phyloP scores from a whole-genome alignment of 2,329 filamentous ascomycete genomes.

The Dothideomycetes sp. region DNA sequence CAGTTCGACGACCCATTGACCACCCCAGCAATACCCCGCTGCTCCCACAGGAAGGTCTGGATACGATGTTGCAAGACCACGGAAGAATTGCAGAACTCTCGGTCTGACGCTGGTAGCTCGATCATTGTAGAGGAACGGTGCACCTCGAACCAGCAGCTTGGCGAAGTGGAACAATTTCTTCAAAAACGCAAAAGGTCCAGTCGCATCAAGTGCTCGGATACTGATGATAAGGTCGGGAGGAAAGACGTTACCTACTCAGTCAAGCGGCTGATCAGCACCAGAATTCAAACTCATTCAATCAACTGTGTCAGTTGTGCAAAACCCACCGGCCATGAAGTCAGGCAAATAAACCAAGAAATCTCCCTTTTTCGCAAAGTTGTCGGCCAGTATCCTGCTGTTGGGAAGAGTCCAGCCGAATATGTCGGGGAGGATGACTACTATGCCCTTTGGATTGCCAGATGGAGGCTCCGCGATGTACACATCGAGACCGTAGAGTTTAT shows the following conservation, averaged over 20 bases:
- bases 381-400: conserved; percentile 31
- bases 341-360: conserved; percentile 26
- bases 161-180: conserved; percentile 24
- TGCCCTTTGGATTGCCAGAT: conserved; percentile 24
- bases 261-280: background rate
- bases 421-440: conserved; percentile 32
- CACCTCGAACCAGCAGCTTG: conserved; percentile 18
- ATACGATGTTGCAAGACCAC: conserved; percentile 21
- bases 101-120: conserved; percentile 21
- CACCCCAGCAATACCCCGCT: conserved; percentile 32
- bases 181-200: conserved; percentile 25
- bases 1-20: conserved; percentile 26
- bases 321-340: conserved; percentile 29
- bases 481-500: conserved; percentile 29
- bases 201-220: conserved; percentile 22
- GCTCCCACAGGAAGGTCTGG: conserved; percentile 25
- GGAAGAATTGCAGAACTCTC: conserved; percentile 23
- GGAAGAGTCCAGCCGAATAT: conserved; percentile 29
- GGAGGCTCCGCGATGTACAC: conserved; percentile 30
- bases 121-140: conserved; percentile 22
- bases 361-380: conserved; percentile 28
- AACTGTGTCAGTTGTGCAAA: background rate
- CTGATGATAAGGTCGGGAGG: conserved; percentile 23
- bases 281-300: too few species aligned
- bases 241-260: conserved; percentile 21